Conservation (phyloP, 2,329 filamentous ascomycete genomes). For the Paramyrothecium sp. region DNA sequence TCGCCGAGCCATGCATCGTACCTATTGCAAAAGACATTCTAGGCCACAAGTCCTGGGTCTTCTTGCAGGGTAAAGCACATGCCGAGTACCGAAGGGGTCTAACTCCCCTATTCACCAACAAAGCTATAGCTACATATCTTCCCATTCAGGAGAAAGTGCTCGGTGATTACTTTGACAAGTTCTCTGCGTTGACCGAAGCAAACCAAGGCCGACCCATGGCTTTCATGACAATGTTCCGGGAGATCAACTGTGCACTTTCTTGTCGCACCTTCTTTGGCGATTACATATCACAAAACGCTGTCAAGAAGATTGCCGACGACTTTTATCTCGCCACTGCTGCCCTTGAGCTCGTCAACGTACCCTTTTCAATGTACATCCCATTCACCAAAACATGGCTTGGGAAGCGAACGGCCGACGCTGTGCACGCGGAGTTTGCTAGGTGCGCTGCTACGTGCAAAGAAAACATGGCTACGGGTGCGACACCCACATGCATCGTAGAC, state of each 20-base stretch:
- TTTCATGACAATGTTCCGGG: slow-evolving; percentile 73
- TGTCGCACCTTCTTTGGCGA: slow-evolving; percentile 79
- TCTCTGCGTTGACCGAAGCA: slow-evolving; percentile 56
- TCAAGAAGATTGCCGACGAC: slow-evolving; percentile 75
- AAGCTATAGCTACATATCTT: slow-evolving; percentile 68
- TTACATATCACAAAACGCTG: slow-evolving; percentile 70
- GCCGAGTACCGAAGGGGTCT: slow-evolving; percentile 77
- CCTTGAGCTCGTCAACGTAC: slow-evolving; percentile 78
- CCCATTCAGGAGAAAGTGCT: slow-evolving; percentile 74
- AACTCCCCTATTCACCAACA: slow-evolving; percentile 71
- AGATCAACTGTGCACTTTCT: slow-evolving; percentile 76
- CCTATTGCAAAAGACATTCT: slow-evolving; percentile 74
- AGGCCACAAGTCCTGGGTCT: slow-evolving; percentile 73
- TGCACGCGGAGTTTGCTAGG: slow-evolving; percentile 66
- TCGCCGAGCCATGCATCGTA: slow-evolving; percentile 75
- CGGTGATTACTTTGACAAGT: slow-evolving; percentile 66
- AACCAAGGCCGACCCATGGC: slow-evolving; percentile 56
- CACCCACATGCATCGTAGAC: slow-evolving; percentile 73
- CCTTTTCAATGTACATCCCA: slow-evolving; percentile 66
- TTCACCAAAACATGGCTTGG: slow-evolving; percentile 76
- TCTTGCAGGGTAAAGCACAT: slow-evolving; percentile 73
- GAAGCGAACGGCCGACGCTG: slow-evolving; percentile 71
- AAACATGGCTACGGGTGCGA: slow-evolving; percentile 67
- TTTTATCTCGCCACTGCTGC: slow-evolving; percentile 78
- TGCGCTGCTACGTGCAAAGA: slow-evolving; percentile 71